A percentile compares a stretch with the other conserved stretches of the same genome.
These are phyloP conservation scores for Lavandula angustifolia DNA, from an alignment of 257 asterid genomes.

Conservation along the genomic window DNA sequence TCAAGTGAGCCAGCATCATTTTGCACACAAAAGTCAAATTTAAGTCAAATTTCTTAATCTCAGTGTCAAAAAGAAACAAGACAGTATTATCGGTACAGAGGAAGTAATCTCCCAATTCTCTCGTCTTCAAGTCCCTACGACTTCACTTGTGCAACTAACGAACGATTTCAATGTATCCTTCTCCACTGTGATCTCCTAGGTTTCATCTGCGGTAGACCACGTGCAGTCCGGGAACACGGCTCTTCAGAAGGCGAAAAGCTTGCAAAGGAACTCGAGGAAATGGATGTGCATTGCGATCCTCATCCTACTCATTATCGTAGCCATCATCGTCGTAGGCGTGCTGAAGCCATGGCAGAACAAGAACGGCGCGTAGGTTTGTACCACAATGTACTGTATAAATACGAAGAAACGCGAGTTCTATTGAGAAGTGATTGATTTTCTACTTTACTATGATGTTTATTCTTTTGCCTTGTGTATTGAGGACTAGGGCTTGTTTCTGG, in stretches of 20 bases:
- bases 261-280: slow-evolving; percentile 85
- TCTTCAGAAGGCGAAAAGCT: slow-evolving; percentile 81
- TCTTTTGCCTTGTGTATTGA: slow-evolving; percentile 32
- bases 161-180: not conserved
- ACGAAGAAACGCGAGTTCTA: slow-evolving; percentile 3
- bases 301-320: slow-evolving; percentile 73
- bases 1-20: too few relatives aligned
- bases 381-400: slow-evolving; percentile 35
- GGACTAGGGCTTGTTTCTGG: slow-evolving; percentile 11
- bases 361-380: slow-evolving; percentile 66
- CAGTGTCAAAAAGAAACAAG: too few relatives aligned
- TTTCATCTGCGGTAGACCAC: slow-evolving; percentile 94
- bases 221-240: slow-evolving; percentile 92
- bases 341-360: slow-evolving; percentile 87
- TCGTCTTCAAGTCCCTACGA: too few relatives aligned
- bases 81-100: too few relatives aligned
- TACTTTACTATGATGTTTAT: slow-evolving; percentile 14
- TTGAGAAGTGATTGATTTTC: slow-evolving; percentile 25
- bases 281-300: slow-evolving; percentile 94
- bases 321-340: slow-evolving; percentile 75
- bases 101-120: not conserved
- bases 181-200: slow-evolving; percentile 51
- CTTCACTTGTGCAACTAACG: not conserved
- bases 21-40: too few relatives aligned
- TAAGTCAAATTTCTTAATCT: too few relatives aligned